Evolutionary conservation across 306 rosid species (phyloP).

Genomic region (Aeschynomene evenia): DNA sequence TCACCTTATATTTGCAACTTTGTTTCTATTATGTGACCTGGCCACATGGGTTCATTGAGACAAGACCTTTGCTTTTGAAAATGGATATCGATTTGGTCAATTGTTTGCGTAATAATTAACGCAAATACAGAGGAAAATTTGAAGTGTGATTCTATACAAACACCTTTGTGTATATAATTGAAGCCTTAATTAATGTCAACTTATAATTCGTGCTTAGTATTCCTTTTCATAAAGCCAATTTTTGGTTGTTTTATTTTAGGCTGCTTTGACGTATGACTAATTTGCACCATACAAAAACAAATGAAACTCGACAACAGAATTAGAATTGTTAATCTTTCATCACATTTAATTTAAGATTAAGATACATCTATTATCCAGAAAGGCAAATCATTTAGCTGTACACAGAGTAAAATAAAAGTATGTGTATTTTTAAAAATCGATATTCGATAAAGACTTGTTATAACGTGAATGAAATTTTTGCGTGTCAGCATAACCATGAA

Average conservation of each 20-base stretch:
- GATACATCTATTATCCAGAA: not conserved
- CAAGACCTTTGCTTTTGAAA: constrained; percentile 20
- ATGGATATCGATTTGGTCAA: constrained; percentile 16
- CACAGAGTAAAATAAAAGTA: not conserved
- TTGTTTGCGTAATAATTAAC: not conserved
- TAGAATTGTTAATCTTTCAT: not conserved
- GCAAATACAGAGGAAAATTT: not conserved
- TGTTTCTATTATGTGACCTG: constrained; percentile 21
- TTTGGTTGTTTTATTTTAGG: constrained; percentile 1
- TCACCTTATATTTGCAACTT: constrained; percentile 8
- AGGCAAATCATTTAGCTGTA: not conserved
- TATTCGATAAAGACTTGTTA: not conserved
- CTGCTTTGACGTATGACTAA: not conserved
- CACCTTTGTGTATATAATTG: not conserved
- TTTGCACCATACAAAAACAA: not conserved
- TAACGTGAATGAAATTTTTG: not conserved
- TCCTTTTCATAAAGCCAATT: not conserved
- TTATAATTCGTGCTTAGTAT: not conserved
- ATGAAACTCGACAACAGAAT: not conserved
- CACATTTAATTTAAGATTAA: not conserved
- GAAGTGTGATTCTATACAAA: not conserved
- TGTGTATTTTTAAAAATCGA: not conserved
- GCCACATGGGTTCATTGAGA: constrained; percentile 34
- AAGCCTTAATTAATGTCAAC: constrained; percentile 2
- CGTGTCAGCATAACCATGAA: not conserved